Evolutionary conservation across 208 protist species (phyloP), one percentile per base, ranked within the genome.

Genomic region (Acanthamoeba comandoni): DNA sequence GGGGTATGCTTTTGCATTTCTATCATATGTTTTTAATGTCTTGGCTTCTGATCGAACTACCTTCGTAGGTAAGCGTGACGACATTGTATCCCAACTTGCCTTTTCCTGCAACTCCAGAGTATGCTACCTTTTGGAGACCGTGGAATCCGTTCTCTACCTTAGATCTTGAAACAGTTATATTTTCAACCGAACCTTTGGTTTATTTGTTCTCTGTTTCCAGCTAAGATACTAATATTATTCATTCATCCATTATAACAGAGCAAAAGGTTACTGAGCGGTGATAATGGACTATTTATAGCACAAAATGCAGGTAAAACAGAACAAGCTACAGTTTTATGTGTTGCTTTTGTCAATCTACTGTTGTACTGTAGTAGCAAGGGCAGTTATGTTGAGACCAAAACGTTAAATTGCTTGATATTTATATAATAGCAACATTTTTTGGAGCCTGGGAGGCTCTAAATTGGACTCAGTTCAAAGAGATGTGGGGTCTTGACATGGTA

Each of bases 401-500:
- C 22, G 0, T n/a, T 85, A 85, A 51, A 85, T n/a, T n/a, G n/a
- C n/a, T n/a, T n/a, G n/a, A n/a, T n/a, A n/a, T n/a, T n/a, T n/a
- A n/a, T n/a, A n/a, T n/a, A n/a, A n/a, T n/a, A n/a, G n/a, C n/a
- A n/a, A n/a, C n/a, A n/a, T n/a, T n/a, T n/a, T n/a, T n/a, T n/a
- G n/a, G n/a, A n/a, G n/a, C n/a, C n/a, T n/a, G n/a, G n/a, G n/a
- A n/a, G n/a, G n/a, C n/a, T n/a, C n/a, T n/a, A n/a, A n/a, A 85
- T 31, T 51, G 51, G 1, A 85, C 75, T 31, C 65, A 64, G 19
- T 51, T 85, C 11, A 15, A 15, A 1, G 75, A 85, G 22, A 85
- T 55, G 24, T 85, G 75, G 75, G 75, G 75, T 11, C 17, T 85
- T 0, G 49, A 65, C 22, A 26, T 51, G 26, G 75, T 85, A 82